phyloP scores from a whole-genome alignment of 2,329 filamentous ascomycete genomes.

The Alternaria sp. region DNA sequence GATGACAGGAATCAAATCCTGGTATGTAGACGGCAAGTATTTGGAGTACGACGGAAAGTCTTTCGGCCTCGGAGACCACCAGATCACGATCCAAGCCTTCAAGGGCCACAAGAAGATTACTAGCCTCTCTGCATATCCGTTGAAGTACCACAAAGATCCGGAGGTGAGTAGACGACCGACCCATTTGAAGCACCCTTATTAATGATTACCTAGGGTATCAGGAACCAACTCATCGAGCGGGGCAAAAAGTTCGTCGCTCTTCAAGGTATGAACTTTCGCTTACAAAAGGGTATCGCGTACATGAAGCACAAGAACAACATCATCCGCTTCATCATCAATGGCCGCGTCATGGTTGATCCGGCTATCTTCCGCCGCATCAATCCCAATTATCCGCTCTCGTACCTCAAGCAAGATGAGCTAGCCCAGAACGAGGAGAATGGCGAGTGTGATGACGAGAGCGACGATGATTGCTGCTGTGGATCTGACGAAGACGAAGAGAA shows the following conservation, averaged over 20 bases:
- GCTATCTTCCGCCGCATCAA: conserved; percentile 83
- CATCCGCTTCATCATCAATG: conserved; percentile 83
- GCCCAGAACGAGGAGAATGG: conserved; percentile 64
- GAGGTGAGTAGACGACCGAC: conserved; percentile 39
- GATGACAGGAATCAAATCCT: conserved; percentile 73
- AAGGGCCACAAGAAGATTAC: conserved; percentile 84
- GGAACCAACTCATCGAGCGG: conserved; percentile 74
- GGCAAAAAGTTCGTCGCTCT: conserved; percentile 85
- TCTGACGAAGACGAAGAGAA: conserved; percentile 30
- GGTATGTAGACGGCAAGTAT: conserved; percentile 78
- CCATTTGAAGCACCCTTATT: neutral
- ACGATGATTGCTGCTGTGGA: conserved; percentile 53
- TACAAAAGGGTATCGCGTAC: conserved; percentile 84
- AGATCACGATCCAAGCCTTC: conserved; percentile 76
- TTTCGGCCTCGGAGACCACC: conserved; percentile 78
- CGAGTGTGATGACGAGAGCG: conserved; percentile 46
- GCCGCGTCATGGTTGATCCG: conserved; percentile 87
- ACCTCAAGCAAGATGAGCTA: conserved; percentile 75
- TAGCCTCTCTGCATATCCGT: conserved; percentile 76
- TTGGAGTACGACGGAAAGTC: conserved; percentile 89
- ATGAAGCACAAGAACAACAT: conserved; percentile 79
- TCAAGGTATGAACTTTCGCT: conserved; percentile 83
- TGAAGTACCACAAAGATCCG: conserved; percentile 80
- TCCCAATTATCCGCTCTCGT: conserved; percentile 82
- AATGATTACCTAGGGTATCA: conserved; percentile 57